A percentile compares a stretch with the other conserved stretches of the same genome.
These are phyloP conservation scores for Verticillium nonalfalfae DNA, from an alignment of 2,329 filamentous ascomycete genomes.

Conservation along the genomic window DNA sequence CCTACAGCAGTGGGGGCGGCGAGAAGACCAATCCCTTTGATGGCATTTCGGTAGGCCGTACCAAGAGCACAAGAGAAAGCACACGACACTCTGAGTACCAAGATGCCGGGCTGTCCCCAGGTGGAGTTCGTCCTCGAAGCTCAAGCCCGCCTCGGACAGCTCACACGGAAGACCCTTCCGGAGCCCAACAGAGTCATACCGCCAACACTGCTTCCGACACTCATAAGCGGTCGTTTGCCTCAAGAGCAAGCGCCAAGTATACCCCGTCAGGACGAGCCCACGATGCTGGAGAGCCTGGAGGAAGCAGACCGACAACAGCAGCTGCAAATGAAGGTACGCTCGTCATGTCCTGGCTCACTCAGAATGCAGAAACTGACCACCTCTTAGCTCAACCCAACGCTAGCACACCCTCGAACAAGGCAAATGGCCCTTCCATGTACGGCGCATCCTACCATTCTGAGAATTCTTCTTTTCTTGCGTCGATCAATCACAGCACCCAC, in stretches of 20 bases:
- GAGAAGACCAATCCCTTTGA: conserved; percentile 56
- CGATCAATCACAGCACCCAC: not conserved
- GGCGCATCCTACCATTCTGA: conserved; percentile 15
- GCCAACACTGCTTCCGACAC: conserved; percentile 6
- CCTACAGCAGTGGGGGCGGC: conserved; percentile 48
- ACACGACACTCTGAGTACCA: conserved; percentile 17
- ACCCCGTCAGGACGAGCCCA: conserved; percentile 5
- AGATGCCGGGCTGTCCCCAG: conserved; percentile 11
- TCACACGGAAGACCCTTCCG: not conserved
- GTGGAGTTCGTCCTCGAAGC: conserved; percentile 20
- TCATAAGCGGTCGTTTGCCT: conserved; percentile 9
- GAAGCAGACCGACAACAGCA: not conserved
- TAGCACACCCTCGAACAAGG: conserved; percentile 13
- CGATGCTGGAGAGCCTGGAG: not conserved
- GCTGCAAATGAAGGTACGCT: not conserved
- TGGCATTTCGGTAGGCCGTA: conserved; percentile 33
- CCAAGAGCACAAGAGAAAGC: conserved; percentile 36
- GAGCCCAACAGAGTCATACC: not conserved
- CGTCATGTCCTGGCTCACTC: not conserved
- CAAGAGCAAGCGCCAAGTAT: conserved; percentile 11
- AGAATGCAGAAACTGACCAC: not conserved
- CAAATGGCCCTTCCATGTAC: conserved; percentile 40
- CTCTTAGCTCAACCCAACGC: not conserved
- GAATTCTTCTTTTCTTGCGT: conserved; percentile 7
- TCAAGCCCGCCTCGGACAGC: conserved; percentile 19